Base-by-base conservation (phyloP, 768 basidiomycete genomes). In the Floccularia luteovirens region DNA sequence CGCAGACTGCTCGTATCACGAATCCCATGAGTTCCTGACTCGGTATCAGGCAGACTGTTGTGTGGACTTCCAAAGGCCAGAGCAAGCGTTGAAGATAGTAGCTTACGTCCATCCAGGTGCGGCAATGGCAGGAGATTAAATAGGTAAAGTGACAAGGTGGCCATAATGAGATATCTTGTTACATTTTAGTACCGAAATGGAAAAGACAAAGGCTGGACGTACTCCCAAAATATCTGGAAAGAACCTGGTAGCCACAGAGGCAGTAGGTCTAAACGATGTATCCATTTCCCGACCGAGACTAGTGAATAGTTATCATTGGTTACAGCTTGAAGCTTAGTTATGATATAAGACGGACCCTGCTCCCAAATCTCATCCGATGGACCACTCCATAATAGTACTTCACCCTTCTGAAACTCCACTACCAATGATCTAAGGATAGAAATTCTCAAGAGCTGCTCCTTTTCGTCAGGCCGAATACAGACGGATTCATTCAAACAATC, bases 51-150 rank as follows among this genome's bases (percentile, higher is more conserved):
- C n/a, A n/a, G n/a, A n/a, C n/a, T n/a, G n/a, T n/a, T n/a, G n/a
- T n/a, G n/a, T n/a, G n/a, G n/a, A n/a, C n/a, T n/a, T n/a, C n/a
- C n/a, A n/a, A n/a, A n/a, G n/a, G n/a, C n/a, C n/a, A n/a, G n/a
- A n/a, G n/a, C 54, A 14, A 63, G 35, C 5, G 62, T 28, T 6
- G 52, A 40, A 8, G 42, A 36, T 22, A 89, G 63, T 14, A 84
- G 61, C 47, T 80, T 72, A 5, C 68, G 60, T 20, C 90, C 90
- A 44, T 93, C 90, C 14, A 92, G 65, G 35, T 64, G 61, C 2
- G 75, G 73, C 24, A 91, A 54, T 0, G 90, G 89, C 17, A 92
- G 67, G 20, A 88, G 71, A 55, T 93, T 93, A 64, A 92, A 79
- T 42, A 90, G 59, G 56, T 75, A 90, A 1, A 93, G 64, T 2